Conservation (phyloP, 2,329 filamentous ascomycete species). For the Monilinia fructigena region DNA sequence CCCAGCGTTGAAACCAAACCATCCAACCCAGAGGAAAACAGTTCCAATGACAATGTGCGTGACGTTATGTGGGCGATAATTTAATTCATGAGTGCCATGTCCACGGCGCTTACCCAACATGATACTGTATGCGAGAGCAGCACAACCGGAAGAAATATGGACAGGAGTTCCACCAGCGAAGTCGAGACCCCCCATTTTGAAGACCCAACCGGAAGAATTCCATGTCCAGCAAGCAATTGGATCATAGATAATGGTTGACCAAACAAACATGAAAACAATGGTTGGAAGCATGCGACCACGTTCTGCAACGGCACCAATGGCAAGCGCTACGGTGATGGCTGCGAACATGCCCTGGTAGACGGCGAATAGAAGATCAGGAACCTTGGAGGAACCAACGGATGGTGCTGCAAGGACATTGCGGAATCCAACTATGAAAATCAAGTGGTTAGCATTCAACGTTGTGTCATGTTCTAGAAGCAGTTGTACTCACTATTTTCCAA, state of each 20-base stretch:
- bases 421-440: slow-evolving; percentile 57
- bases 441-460: slow-evolving; percentile 8
- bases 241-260: slow-evolving; percentile 87
- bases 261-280: slow-evolving; percentile 90
- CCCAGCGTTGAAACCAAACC: slow-evolving; percentile 93
- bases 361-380: slow-evolving; percentile 83
- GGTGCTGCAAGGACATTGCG: slow-evolving; percentile 71
- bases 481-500: slow-evolving; percentile 59
- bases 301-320: slow-evolving; percentile 81
- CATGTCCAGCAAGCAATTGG: slow-evolving; percentile 95
- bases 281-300: slow-evolving; percentile 84
- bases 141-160: slow-evolving; percentile 79
- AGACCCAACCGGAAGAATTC: slow-evolving; percentile 81
- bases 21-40: slow-evolving; percentile 92
- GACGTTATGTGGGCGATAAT: slow-evolving; percentile 90
- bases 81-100: slow-evolving; percentile 82
- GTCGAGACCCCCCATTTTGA: slow-evolving; percentile 76
- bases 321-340: slow-evolving; percentile 79
- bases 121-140: slow-evolving; percentile 85
- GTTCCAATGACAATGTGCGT: slow-evolving; percentile 90
- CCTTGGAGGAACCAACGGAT: slow-evolving; percentile 67
- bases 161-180: slow-evolving; percentile 90
- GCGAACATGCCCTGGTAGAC: slow-evolving; percentile 90
- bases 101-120: slow-evolving; percentile 73
- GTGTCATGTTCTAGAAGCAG: slow-evolving; percentile 9